Conservation (phyloP, 257 asterid species). For the Fraxinus quadrangulata region DNA sequence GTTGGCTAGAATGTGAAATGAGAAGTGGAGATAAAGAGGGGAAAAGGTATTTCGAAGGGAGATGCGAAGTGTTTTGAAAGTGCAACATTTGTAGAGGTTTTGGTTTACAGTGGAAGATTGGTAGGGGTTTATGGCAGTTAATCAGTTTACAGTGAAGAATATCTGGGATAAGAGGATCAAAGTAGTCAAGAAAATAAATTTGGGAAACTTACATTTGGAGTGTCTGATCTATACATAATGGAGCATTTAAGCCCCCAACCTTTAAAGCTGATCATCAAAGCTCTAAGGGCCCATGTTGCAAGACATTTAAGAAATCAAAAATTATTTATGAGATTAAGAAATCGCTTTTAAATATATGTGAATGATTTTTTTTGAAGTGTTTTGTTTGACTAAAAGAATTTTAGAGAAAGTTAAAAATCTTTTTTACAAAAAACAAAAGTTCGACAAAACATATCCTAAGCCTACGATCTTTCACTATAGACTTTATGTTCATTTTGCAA, state of each 20-base stretch:
- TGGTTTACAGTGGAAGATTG: background rate
- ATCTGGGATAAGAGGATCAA: background rate
- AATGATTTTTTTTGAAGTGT: too few species aligned
- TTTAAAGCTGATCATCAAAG: background rate
- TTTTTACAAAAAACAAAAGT: too few species aligned
- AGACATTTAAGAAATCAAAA: too few species aligned
- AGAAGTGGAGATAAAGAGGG: conserved; percentile 28
- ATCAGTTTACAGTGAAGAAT: conserved; percentile 5
- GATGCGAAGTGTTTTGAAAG: conserved; percentile 35
- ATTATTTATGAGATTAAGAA: too few species aligned
- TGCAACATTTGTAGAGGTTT: conserved; percentile 25
- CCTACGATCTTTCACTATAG: too few species aligned
- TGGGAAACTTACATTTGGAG: background rate
- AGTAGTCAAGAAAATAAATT: too few species aligned
- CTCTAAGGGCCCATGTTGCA: too few species aligned
- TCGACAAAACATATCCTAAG: too few species aligned
- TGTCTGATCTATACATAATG: background rate
- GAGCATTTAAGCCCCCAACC: background rate
- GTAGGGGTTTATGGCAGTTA: background rate
- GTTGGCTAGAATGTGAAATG: conserved; percentile 14
- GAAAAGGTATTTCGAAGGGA: conserved; percentile 28
- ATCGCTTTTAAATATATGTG: too few species aligned
- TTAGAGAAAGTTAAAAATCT: too few species aligned
- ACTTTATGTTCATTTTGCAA: too few species aligned
- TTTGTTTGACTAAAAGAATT: too few species aligned